Percentiles rank a stretch among this genome's conserved stretches.
These are phyloP conservation scores for Perkinsus chesapeaki DNA, from an alignment of 169 alveolate genomes.

Conservation along the genomic window DNA sequence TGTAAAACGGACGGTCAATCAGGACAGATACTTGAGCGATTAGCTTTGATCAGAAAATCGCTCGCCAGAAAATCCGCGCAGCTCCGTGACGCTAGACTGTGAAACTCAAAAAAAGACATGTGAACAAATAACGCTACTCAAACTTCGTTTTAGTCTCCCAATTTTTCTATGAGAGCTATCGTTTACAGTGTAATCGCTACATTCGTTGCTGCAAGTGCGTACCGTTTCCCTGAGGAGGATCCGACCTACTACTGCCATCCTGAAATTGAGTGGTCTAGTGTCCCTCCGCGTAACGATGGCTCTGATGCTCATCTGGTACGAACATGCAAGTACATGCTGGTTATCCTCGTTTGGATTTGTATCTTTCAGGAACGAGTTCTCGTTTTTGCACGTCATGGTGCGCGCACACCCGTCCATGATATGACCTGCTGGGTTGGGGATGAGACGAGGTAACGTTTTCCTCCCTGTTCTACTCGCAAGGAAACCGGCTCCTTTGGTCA, in stretches of 20 bases:
- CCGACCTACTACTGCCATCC: not conserved
- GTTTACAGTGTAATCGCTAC: not conserved
- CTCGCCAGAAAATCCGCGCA: too few relatives aligned
- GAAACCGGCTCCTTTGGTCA: not conserved
- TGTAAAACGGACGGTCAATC: too few relatives aligned
- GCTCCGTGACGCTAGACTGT: too few relatives aligned
- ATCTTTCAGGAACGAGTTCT: not conserved
- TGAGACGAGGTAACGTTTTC: not conserved
- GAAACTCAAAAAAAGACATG: too few relatives aligned
- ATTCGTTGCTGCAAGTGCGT: not conserved
- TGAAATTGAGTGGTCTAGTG: not conserved
- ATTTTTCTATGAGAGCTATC: not conserved
- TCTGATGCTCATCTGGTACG: not conserved
- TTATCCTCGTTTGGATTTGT: not conserved
- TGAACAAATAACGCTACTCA: too few relatives aligned
- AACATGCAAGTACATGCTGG: not conserved
- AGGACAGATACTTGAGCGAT: too few relatives aligned
- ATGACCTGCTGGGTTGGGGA: not conserved
- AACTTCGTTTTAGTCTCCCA: not conserved
- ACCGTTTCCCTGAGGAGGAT: not conserved
- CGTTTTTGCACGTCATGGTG: not conserved
- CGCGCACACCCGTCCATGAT: not conserved
- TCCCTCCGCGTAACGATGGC: not conserved
- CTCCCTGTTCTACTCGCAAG: not conserved
- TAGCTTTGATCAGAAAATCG: too few relatives aligned